phyloP scores from a whole-genome alignment of 371 early-diverging fungal species.

The Vairimorpha apis region DNA sequence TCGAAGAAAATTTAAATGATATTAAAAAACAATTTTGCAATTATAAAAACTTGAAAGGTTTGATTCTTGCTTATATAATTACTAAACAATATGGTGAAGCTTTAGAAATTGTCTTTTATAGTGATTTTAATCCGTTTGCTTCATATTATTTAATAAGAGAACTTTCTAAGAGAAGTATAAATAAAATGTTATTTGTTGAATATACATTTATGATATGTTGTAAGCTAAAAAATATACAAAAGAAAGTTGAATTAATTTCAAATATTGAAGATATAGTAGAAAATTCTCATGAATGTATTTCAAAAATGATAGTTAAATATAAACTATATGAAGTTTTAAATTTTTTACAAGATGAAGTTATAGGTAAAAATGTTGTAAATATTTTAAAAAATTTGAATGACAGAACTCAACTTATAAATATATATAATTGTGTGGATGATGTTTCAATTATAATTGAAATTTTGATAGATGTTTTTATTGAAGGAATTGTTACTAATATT shows the following conservation, averaged over 20 bases:
- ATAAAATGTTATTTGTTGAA: constrained; percentile 45
- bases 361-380: constrained; percentile 26
- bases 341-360: constrained; percentile 21
- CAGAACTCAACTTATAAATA: constrained; percentile 41
- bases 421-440: constrained; percentile 45
- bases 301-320: constrained; percentile 52
- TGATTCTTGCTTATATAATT: constrained; percentile 44
- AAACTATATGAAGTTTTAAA: constrained; percentile 49
- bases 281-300: constrained; percentile 31
- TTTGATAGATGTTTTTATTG: constrained; percentile 38
- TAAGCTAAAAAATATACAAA: constrained; percentile 18
- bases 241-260: constrained; percentile 46
- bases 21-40: constrained; percentile 30
- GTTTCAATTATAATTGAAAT: constrained; percentile 22
- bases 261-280: constrained; percentile 33
- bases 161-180: constrained; percentile 24
- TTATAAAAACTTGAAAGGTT: constrained; percentile 31
- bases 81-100: constrained; percentile 44
- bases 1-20: not conserved
- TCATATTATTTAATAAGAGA: constrained; percentile 45
- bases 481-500: constrained; percentile 40
- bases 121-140: constrained; percentile 30
- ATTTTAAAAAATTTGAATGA: constrained; percentile 41
- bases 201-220: constrained; percentile 43
- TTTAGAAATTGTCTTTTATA: constrained; percentile 24